Evolutionary conservation across 306 rosid genomes (phyloP).

Genomic region (Oxytropis ochrocephala): DNA sequence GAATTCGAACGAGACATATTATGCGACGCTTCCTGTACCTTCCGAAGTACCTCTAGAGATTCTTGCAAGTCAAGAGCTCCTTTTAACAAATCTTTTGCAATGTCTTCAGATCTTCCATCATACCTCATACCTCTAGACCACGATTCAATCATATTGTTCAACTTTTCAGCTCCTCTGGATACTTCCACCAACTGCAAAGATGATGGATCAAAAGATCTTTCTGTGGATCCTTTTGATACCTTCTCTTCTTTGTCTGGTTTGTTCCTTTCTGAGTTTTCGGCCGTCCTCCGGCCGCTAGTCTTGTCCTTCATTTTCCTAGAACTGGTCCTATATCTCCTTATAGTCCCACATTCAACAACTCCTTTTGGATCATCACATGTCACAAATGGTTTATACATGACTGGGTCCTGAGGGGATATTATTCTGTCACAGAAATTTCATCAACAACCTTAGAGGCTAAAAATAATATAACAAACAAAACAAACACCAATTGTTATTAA

Average conservation of each 20-base stretch:
- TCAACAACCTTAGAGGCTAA: constrained; percentile 32
- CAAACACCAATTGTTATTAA: background rate
- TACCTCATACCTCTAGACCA: constrained; percentile 57
- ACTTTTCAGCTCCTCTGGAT: constrained; percentile 58
- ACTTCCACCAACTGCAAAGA: constrained; percentile 71
- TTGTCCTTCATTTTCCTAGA: constrained; percentile 48
- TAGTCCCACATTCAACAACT: constrained; percentile 66
- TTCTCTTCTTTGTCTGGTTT: constrained; percentile 32
- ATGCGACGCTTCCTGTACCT: constrained; percentile 70
- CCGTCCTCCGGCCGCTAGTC: constrained; percentile 35
- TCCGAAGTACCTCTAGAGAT: constrained; percentile 57
- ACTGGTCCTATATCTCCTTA: constrained; percentile 50
- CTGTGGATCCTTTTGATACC: constrained; percentile 28
- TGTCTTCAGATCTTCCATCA: constrained; percentile 47
- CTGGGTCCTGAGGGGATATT: constrained; percentile 41
- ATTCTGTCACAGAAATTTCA: constrained; percentile 45
- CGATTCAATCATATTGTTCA: constrained; percentile 69
- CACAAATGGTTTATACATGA: constrained; percentile 68
- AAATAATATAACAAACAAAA: constrained; percentile 7
- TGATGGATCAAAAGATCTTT: constrained; percentile 38
- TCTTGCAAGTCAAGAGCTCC: constrained; percentile 82
- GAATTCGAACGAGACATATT: constrained; percentile 31
- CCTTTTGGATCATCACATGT: constrained; percentile 92
- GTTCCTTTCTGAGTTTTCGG: constrained; percentile 21
- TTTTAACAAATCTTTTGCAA: constrained; percentile 68